Evolutionary conservation across 139 green algal genomes (phyloP).

Genomic region (Chlamydomonas incerta): DNA sequence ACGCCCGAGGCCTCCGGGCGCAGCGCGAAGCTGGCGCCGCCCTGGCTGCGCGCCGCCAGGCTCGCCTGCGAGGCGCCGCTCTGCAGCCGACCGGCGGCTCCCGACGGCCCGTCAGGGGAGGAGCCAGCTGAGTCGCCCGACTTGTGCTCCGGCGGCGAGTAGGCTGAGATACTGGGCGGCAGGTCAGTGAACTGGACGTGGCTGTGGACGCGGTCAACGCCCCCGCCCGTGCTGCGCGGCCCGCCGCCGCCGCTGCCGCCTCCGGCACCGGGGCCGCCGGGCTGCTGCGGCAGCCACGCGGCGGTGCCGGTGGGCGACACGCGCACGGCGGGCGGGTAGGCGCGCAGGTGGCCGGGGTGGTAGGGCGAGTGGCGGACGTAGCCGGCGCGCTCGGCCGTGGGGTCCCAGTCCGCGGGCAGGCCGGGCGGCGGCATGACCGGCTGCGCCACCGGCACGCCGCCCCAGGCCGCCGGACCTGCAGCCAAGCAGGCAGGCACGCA

Average conservation of each 20-base stretch:
- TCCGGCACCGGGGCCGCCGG: not conserved
- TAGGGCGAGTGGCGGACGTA: not conserved
- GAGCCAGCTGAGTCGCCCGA: too few species aligned
- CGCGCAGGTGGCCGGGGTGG: not conserved
- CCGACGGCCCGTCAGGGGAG: too few species aligned
- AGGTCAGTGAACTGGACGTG: too few species aligned
- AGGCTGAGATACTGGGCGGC: too few species aligned
- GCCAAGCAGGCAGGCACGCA: too few species aligned
- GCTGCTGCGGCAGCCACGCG: conserved; percentile 1
- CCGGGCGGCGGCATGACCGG: not conserved
- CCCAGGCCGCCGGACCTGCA: conserved; percentile 11
- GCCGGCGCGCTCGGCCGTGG: not conserved
- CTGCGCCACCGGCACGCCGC: not conserved
- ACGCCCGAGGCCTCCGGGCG: not conserved
- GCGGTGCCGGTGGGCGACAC: not conserved
- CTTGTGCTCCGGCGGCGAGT: too few species aligned
- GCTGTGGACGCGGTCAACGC: not conserved
- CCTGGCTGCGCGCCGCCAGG: too few species aligned
- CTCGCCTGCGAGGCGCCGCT: too few species aligned
- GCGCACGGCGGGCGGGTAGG: not conserved
- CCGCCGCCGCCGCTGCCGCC: not conserved
- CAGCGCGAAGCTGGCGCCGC: not conserved
- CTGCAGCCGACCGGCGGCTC: too few species aligned
- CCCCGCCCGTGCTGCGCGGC: not conserved
- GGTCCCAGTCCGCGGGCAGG: not conserved